A percentile compares a stretch with the other conserved stretches of the same genome.
Evolutionary conservation across 208 protist genomes (phyloP).

Genomic region (Trypanosoma avium): DNA sequence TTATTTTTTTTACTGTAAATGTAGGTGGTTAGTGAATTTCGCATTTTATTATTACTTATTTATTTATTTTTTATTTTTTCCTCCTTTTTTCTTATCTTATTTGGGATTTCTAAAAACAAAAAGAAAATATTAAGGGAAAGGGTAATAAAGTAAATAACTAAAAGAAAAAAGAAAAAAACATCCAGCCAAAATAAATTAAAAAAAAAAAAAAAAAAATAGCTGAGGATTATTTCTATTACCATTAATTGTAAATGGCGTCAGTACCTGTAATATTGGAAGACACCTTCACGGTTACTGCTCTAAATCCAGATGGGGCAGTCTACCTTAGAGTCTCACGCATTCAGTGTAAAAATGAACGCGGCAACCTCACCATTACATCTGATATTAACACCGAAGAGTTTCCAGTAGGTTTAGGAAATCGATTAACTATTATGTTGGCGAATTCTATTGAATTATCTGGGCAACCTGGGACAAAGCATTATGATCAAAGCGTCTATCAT

Average conservation of each 20-base stretch:
- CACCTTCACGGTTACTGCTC: constrained; percentile 81
- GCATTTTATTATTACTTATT: neutral
- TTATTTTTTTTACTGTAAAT: neutral
- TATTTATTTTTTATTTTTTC: neutral
- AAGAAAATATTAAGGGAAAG: too few relatives aligned
- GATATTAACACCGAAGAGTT: constrained; percentile 98
- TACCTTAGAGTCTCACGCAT: constrained; percentile 88
- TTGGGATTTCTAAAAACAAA: too few relatives aligned
- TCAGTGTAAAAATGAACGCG: constrained; percentile 77
- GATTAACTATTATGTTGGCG: constrained; percentile 93
- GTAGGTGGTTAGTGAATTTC: too few relatives aligned
- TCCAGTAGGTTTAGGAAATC: constrained; percentile 89
- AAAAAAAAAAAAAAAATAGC: too few relatives aligned
- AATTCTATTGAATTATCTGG: constrained; percentile 91
- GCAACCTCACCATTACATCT: constrained; percentile 65
- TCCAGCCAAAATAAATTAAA: too few relatives aligned
- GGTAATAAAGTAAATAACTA: too few relatives aligned
- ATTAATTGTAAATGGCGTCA: constrained; percentile 27
- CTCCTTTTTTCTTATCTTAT: constrained; percentile 6
- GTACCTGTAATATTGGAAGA: constrained; percentile 88
- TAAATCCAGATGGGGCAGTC: constrained; percentile 77
- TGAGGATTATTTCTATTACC: constrained; percentile 1
- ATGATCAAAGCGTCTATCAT: constrained; percentile 91
- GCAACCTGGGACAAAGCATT: constrained; percentile 72
- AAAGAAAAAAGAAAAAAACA: too few relatives aligned